Evolutionary conservation across 2,329 filamentous ascomycete species (phyloP).

Genomic region (Pseudocercospora macadamiae): DNA sequence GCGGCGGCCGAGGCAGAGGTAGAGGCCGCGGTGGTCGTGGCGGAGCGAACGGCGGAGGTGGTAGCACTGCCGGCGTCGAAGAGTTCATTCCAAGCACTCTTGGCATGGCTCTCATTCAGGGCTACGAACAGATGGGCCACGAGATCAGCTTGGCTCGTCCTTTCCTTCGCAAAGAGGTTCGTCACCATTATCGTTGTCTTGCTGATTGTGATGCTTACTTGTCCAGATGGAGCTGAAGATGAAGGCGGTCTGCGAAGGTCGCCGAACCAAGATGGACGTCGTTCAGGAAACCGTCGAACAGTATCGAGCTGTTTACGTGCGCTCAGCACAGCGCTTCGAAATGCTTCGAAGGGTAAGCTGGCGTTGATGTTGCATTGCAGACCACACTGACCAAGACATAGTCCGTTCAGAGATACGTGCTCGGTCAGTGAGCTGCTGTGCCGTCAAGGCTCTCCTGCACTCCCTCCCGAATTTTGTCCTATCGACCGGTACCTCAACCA

Average conservation of each 20-base stretch:
- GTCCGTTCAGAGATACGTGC: slow-evolving; percentile 21
- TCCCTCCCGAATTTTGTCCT: background rate
- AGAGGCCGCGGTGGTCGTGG: slow-evolving; percentile 47
- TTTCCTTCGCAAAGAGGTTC: slow-evolving; percentile 94
- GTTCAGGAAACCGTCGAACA: slow-evolving; percentile 81
- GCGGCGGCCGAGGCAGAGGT: slow-evolving; percentile 37
- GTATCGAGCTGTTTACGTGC: slow-evolving; percentile 83
- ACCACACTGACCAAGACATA: slow-evolving; percentile 6
- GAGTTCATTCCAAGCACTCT: slow-evolving; percentile 93
- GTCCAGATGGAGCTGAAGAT: slow-evolving; percentile 97
- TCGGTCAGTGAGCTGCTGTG: background rate
- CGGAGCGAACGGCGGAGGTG: slow-evolving; percentile 51
- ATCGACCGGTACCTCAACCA: too few species aligned
- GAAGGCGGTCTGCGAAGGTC: slow-evolving; percentile 93
- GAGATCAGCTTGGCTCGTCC: slow-evolving; percentile 93
- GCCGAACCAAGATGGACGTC: slow-evolving; percentile 72
- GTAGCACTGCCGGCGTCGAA: slow-evolving; percentile 60
- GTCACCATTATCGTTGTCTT: too few species aligned
- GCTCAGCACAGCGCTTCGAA: slow-evolving; percentile 75
- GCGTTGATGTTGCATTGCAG: slow-evolving; percentile 19
- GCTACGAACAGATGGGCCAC: slow-evolving; percentile 91
- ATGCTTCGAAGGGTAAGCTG: slow-evolving; percentile 57
- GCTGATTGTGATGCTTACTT: too few species aligned
- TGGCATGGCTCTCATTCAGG: slow-evolving; percentile 87
- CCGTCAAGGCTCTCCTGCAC: background rate